phyloP scores from a whole-genome alignment of 2,329 filamentous ascomycete species.

The Teratosphaeria nubilosa region DNA sequence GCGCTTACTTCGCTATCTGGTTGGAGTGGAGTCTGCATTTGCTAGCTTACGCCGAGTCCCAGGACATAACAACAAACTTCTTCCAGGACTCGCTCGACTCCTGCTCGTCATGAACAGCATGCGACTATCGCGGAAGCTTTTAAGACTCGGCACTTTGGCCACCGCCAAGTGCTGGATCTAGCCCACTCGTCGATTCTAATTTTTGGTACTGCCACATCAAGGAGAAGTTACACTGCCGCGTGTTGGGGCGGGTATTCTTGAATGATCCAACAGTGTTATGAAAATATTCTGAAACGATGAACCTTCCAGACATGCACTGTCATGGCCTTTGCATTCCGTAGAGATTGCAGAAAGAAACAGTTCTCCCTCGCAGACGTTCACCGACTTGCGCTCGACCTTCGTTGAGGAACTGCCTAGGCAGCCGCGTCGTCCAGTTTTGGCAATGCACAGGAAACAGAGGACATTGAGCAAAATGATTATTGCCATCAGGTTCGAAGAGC shows the following conservation, averaged over 20 bases:
- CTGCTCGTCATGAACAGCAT: not conserved
- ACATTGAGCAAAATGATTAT: not conserved
- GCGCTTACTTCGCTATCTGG: not conserved
- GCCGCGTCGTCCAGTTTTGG: not conserved
- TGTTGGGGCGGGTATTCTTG: not conserved
- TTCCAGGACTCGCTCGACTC: not conserved
- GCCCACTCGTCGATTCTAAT: not conserved
- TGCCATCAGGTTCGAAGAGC: not conserved
- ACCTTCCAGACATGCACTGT: not conserved
- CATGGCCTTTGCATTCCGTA: not conserved
- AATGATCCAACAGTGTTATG: not conserved
- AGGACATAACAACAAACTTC: not conserved
- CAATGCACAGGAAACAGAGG: not conserved
- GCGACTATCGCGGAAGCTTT: not conserved
- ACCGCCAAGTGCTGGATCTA: not conserved
- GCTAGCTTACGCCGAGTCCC: not conserved
- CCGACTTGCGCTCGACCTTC: not conserved
- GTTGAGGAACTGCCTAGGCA: not conserved
- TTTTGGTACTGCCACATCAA: not conserved
- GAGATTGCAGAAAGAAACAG: not conserved
- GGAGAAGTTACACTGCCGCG: not conserved
- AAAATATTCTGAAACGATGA: not conserved
- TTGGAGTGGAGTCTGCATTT: not conserved
- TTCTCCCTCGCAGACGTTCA: not conserved
- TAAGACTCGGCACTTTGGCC: not conserved